Evolutionary conservation across 495 filamentous ascomycete genomes (phyloP).

Genomic region (Penicillium lagena): DNA sequence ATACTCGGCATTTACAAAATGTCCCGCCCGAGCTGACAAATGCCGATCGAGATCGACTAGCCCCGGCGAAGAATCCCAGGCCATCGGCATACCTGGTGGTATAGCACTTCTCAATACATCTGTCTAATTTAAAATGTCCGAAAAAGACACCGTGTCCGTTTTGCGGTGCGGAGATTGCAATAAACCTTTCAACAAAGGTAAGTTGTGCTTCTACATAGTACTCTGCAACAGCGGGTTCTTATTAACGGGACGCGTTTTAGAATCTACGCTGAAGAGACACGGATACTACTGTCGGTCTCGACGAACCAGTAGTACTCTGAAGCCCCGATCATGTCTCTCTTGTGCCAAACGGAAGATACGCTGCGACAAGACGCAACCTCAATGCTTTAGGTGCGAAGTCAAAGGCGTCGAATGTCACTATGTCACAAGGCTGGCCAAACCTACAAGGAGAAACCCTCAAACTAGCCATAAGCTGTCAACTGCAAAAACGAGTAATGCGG

Average conservation of each 20-base stretch:
- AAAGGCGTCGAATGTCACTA: slow-evolving; percentile 34
- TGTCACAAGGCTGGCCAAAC: slow-evolving; percentile 14
- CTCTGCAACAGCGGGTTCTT: slow-evolving; percentile 3
- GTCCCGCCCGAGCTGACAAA: slow-evolving; percentile 38
- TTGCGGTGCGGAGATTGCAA: slow-evolving; percentile 31
- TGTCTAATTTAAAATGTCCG: slow-evolving; percentile 21
- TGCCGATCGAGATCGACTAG: not conserved
- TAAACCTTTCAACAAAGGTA: slow-evolving; percentile 39
- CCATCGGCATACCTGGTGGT: too few species aligned
- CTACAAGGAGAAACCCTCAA: not conserved
- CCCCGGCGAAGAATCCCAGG: too few species aligned
- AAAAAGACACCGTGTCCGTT: slow-evolving; percentile 18
- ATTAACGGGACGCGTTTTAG: slow-evolving; percentile 16
- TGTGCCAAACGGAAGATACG: slow-evolving; percentile 34
- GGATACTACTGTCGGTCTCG: slow-evolving; percentile 42
- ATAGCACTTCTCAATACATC: too few species aligned
- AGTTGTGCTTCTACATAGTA: slow-evolving; percentile 8
- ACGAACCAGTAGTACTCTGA: slow-evolving; percentile 13
- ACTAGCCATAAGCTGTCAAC: not conserved
- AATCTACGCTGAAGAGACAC: slow-evolving; percentile 41
- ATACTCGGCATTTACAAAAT: slow-evolving; percentile 21
- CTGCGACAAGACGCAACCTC: slow-evolving; percentile 33
- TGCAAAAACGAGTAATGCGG: not conserved
- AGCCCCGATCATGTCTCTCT: slow-evolving; percentile 32
- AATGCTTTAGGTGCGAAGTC: slow-evolving; percentile 34